Base-by-base conservation (phyloP, 805 yeast species). In the Maudiozyma saulgeensis region DNA sequence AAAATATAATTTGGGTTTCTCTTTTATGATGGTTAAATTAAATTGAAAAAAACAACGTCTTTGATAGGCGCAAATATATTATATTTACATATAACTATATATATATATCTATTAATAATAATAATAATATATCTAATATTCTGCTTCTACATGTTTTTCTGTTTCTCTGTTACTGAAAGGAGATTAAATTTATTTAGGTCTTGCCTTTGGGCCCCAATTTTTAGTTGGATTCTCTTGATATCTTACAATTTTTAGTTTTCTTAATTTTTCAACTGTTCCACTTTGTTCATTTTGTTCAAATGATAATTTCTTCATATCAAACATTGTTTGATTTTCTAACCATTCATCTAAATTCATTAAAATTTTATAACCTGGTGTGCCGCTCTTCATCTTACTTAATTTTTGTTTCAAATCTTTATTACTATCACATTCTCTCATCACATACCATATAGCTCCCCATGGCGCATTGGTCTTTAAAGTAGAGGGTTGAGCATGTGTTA, bases 141-240 rank as follows among this genome's bases (percentile, higher is more conserved):
- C 32, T 28, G 32, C 2, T 28, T 9, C 32, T 28, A 8, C 12
- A 3, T 11, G 8, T 11, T 28, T 28, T 28, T 21, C 23, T 21
- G 23, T 21, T 21, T 21, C n/a, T n/a, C n/a, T 21, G 23, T 21
- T 21, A 21, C 3, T 21, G 23, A 21, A 21, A 4, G 4, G 23
- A 21, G 23, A 21, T 21, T 3, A 39, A 2, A 2, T 18, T 23
- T 55, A 53, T 26, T 52, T 53, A 47, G 95, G 95, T 60, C 84
- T 81, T 3, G 96, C 80, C 69, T 85, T 87, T 37, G 98, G 99
- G 1, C 99, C 99, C 99, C 99, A 93, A 64, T 87, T 83, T 63
- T 86, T 87, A 0, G 88, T 78, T 15, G 99, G 99, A 61, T 90
- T 91, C 61, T 82, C 89, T 64, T 90, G 99, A 67, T 77, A 91